Percentiles rank a stretch among this genome's conserved stretches.
These are phyloP conservation scores for Leccinum uliginosum DNA, from an alignment of 768 basidiomycete species.

Conservation along the genomic window DNA sequence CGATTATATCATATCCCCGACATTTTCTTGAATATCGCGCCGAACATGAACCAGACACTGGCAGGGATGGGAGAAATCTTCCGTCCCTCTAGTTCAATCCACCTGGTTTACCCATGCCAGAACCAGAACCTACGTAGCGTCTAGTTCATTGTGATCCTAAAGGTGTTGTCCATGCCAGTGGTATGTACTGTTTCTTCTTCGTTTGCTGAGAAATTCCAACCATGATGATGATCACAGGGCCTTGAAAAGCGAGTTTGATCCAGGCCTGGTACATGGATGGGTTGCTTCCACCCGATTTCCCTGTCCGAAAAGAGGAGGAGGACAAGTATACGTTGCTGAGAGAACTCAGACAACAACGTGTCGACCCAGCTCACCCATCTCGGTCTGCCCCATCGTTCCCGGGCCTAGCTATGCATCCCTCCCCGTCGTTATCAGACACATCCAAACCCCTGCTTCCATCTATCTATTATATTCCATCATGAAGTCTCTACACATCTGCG, in stretches of 20 bases:
- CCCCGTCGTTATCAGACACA: conserved; percentile 29
- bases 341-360: conserved; percentile 70
- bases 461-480: too few relatives aligned
- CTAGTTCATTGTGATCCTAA: conserved; percentile 88
- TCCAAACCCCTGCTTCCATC: conserved; percentile 61
- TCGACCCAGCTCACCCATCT: conserved; percentile 80
- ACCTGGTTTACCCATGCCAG: conserved; percentile 73
- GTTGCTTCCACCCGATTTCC: conserved; percentile 74
- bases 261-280: conserved; percentile 88
- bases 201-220: conserved; percentile 3
- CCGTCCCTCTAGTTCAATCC: conserved; percentile 69
- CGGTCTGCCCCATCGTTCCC: conserved; percentile 41
- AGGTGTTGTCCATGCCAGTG: conserved; percentile 69
- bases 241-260: conserved; percentile 86
- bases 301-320: conserved; percentile 75
- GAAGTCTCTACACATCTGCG: too few relatives aligned
- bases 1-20: conserved; percentile 88
- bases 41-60: conserved; percentile 54
- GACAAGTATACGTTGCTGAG: conserved; percentile 61
- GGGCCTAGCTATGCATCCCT: conserved; percentile 28
- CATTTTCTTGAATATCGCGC: conserved; percentile 72
- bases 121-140: conserved; percentile 59
- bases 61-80: conserved; percentile 42
- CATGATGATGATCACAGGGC: conserved; percentile 47
- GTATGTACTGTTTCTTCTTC: conserved; percentile 36